Evolutionary conservation across 1,284 basidiomycete species (phyloP).

Genomic region (Gomphus bonarii): DNA sequence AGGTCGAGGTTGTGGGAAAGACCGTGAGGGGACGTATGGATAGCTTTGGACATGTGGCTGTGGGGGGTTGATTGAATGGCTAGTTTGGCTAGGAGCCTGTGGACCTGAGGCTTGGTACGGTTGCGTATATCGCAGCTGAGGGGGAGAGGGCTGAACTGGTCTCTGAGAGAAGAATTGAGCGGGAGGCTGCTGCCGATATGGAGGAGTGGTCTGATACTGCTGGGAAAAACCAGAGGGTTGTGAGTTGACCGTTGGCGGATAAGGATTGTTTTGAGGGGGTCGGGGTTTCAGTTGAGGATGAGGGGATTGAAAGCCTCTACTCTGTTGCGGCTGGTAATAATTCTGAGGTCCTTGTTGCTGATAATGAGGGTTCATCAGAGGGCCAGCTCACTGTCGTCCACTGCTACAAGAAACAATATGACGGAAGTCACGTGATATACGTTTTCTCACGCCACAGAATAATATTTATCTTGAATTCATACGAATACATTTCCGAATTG

Average conservation of each 20-base stretch:
- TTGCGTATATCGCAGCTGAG: background rate
- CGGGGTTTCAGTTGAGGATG: too few species aligned
- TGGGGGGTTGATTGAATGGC: slow-evolving; percentile 1
- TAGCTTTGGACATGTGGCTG: slow-evolving; percentile 3
- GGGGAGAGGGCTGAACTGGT: background rate
- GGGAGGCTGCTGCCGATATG: background rate
- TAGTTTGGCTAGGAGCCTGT: background rate
- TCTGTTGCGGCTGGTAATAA: background rate
- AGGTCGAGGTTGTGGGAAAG: slow-evolving; percentile 10
- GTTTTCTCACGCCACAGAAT: background rate
- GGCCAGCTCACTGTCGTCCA: background rate
- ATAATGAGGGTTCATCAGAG: background rate
- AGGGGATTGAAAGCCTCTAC: background rate
- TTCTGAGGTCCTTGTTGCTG: background rate
- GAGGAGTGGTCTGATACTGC: background rate
- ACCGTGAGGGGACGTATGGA: slow-evolving; percentile 3
- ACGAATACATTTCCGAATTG: background rate
- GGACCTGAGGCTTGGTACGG: background rate
- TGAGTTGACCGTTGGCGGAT: background rate
- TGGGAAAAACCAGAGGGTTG: background rate
- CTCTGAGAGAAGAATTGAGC: background rate
- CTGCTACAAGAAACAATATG: background rate
- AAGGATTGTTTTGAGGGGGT: background rate
- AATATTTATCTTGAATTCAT: too few species aligned
- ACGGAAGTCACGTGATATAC: background rate